Conservation (phyloP, 176 grass and related monocot species). For the Aegilops bicornis region DNA sequence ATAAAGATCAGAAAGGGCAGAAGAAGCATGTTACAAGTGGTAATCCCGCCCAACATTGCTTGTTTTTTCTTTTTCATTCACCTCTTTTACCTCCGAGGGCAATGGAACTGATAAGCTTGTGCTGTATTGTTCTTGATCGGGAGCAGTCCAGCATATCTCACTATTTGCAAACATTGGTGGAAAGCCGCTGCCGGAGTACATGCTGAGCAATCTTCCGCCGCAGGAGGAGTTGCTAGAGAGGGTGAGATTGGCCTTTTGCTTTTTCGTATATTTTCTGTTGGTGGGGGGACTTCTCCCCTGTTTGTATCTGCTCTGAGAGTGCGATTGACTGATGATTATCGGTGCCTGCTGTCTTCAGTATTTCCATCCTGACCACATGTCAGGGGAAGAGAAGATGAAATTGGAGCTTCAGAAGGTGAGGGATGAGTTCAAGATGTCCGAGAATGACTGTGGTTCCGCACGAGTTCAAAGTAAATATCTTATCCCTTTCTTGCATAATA, state of each 20-base stretch:
- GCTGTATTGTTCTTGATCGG: conserved; percentile 15
- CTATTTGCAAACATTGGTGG: conserved; percentile 38
- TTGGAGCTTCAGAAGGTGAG: conserved; percentile 77
- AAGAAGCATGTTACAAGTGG: not conserved
- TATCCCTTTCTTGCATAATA: not conserved
- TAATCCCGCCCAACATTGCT: not conserved
- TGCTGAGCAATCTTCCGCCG: conserved; percentile 47
- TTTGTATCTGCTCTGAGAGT: not conserved
- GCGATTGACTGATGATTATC: not conserved
- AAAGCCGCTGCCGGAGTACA: conserved; percentile 21
- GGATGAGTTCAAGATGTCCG: conserved; percentile 95
- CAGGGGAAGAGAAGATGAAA: conserved; percentile 93
- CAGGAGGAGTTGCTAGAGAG: conserved; percentile 83
- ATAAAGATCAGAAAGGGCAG: not conserved
- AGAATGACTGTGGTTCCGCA: conserved; percentile 88
- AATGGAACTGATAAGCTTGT: conserved; percentile 2
- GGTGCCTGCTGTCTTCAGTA: conserved; percentile 47
- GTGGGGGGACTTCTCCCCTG: not conserved
- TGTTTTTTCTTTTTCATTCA: conserved; percentile 16
- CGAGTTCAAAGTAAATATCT: conserved; percentile 78
- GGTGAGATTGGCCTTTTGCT: conserved; percentile 41
- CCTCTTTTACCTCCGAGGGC: not conserved
- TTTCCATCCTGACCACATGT: conserved; percentile 96
- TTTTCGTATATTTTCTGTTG: not conserved
- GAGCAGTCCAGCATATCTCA: conserved; percentile 34